Evolutionary conservation across 2,329 filamentous ascomycete species (phyloP).

Genomic region (Colletotrichum karsti): DNA sequence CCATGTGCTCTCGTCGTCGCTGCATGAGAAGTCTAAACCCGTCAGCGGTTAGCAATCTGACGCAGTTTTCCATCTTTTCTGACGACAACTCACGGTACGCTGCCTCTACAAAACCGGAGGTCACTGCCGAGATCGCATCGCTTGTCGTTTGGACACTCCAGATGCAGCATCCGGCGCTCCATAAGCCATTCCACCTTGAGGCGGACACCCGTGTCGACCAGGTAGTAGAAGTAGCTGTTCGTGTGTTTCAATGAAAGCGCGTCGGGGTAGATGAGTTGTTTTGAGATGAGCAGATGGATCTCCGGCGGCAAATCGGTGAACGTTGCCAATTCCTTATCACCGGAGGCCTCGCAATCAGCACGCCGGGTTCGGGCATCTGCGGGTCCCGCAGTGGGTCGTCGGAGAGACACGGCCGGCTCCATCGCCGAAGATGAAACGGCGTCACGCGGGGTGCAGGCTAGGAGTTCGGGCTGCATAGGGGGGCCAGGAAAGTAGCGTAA

Average conservation of each 20-base stretch:
- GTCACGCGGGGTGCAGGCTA: not conserved
- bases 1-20: constrained; percentile 65
- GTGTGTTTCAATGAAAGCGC: constrained; percentile 76
- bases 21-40: constrained; percentile 66
- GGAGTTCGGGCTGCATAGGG: not conserved
- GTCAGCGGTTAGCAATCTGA: too few relatives aligned
- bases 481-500: too few relatives aligned
- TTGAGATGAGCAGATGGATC: constrained; percentile 70
- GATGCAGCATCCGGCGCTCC: constrained; percentile 67
- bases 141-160: constrained; percentile 70
- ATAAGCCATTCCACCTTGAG: constrained; percentile 77
- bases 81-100: constrained; percentile 56
- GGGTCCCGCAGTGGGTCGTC: constrained; percentile 12
- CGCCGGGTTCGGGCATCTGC: not conserved
- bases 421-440: not conserved
- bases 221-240: constrained; percentile 67
- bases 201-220: constrained; percentile 72
- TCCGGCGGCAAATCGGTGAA: constrained; percentile 69
- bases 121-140: constrained; percentile 68
- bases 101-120: constrained; percentile 67
- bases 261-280: constrained; percentile 73
- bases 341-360: not conserved
- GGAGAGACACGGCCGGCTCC: not conserved
- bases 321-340: constrained; percentile 11
- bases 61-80: too few relatives aligned